Evolutionary conservation across 257 asterid species (phyloP).

Genomic region (Fraxinus americana): DNA sequence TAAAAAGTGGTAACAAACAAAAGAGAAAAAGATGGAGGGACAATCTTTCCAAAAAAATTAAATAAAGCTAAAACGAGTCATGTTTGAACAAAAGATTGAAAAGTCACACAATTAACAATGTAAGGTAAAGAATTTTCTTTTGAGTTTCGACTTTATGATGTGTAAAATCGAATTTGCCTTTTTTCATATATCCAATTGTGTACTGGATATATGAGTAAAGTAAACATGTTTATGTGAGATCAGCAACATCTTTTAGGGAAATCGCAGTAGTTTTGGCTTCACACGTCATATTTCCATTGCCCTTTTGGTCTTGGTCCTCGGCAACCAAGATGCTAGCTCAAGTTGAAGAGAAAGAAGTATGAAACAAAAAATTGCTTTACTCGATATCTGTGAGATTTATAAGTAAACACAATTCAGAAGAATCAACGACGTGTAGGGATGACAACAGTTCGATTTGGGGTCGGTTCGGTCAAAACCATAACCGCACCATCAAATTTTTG

Average conservation of each 20-base stretch:
- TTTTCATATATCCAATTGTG: neutral
- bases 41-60: neutral
- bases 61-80: neutral
- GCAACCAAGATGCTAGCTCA: no score
- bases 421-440: no score
- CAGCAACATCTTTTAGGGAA: neutral
- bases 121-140: neutral
- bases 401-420: no score
- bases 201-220: neutral
- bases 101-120: neutral
- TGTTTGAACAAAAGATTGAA: neutral
- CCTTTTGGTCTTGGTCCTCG: no score
- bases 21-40: constrained; percentile 22
- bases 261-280: neutral
- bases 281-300: no score
- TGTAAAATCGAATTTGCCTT: neutral
- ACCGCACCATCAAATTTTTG: no score
- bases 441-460: no score
- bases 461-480: no score
- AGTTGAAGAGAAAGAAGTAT: no score
- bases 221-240: no score
- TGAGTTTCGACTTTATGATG: neutral
- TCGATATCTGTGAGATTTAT: no score
- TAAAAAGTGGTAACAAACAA: constrained; percentile 6
- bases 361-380: no score